A percentile compares a stretch with the other conserved stretches of the same genome.
phyloP scores from a whole-genome alignment of 2,329 filamentous ascomycete genomes.

The Aspergillus hiratsukae region DNA sequence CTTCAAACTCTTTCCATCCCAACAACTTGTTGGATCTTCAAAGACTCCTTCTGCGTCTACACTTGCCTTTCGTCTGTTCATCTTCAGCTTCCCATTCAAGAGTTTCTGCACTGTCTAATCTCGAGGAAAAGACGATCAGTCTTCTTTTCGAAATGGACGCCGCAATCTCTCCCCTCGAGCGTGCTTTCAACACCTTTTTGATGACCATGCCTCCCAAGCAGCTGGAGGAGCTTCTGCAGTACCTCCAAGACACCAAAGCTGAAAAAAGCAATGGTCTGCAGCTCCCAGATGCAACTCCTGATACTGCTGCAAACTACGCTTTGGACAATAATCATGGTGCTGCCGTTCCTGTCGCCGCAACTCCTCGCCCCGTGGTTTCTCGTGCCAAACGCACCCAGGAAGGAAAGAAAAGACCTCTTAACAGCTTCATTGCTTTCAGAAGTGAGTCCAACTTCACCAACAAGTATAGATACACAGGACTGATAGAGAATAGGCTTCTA shows the following conservation, averaged over 20 bases:
- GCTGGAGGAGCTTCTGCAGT: constrained; percentile 17
- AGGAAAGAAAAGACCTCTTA: constrained; percentile 27
- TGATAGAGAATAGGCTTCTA: constrained; percentile 41
- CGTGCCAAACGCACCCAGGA: constrained; percentile 17
- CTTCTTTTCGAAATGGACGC: constrained; percentile 12
- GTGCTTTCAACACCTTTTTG: constrained; percentile 23
- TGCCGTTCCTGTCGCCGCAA: constrained; percentile 5
- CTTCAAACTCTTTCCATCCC: neutral
- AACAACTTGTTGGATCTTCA: neutral
- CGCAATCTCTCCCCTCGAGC: constrained; percentile 18
- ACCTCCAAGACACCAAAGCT: constrained; percentile 11
- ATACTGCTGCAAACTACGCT: constrained; percentile 1
- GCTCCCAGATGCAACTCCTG: constrained; percentile 2
- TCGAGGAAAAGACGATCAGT: neutral
- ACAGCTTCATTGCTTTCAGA: constrained; percentile 37
- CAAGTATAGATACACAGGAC: constrained; percentile 4
- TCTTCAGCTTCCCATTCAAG: neutral
- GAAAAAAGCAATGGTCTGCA: constrained; percentile 4
- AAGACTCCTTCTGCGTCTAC: neutral
- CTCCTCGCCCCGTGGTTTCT: constrained; percentile 7
- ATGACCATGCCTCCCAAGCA: constrained; percentile 21
- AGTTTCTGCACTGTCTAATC: neutral
- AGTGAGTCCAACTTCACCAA: constrained; percentile 23
- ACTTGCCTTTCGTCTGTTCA: neutral
- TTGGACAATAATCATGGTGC: constrained; percentile 2